Base-by-base conservation (phyloP, 176 grass and related monocot species). In the Saccharum officinarum region DNA sequence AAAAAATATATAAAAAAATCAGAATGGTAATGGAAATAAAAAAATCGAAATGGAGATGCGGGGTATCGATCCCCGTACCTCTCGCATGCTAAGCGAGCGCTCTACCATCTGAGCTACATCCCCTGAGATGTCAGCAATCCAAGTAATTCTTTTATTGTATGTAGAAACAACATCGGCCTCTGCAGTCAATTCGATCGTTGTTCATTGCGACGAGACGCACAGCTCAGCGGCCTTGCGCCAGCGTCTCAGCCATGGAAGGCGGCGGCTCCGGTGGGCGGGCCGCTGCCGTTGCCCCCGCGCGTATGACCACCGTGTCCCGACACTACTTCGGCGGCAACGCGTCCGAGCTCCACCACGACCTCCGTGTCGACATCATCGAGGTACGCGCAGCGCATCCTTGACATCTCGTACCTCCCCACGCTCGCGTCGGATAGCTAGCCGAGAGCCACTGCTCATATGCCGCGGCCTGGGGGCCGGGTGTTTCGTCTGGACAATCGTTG, bases 31-130 rank as follows among this genome's bases (percentile, higher is more conserved):
- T 28, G 28, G 28, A 28, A 28, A 28, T 28, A 5, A 45, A 13
- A 45, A 13, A 39, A 1, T 1, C 0, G 7, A 4, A 2, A 0
- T 97, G 87, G 95, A 98, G 91, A 97, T 87, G 82, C 80, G 84
- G 90, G 86, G 90, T 92, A 97, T 97, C 90, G 88, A 97, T 97
- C 92, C 95, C 95, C 90, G 79, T 97, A 68, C 92, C 90, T 97
- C 90, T 97, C 92, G 88, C 92, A 95, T 97, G 92, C 90, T 76
- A 60, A 97, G 92, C 95, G 92, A 97, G 88, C 90, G 88, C 92
- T 95, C 92, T 93, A 97, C 88, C 92, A 97, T 97, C 90, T 95
- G 92, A 97, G 92, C 95, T 94, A 93, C 92, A 97, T 94, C 92
- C 90, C 88, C 91, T 0, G 0, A 22, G 14, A 6, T 49, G 45